Evolutionary conservation across 2,329 filamentous ascomycete species (phyloP).

Genomic region (Hymenoscyphus occultus): DNA sequence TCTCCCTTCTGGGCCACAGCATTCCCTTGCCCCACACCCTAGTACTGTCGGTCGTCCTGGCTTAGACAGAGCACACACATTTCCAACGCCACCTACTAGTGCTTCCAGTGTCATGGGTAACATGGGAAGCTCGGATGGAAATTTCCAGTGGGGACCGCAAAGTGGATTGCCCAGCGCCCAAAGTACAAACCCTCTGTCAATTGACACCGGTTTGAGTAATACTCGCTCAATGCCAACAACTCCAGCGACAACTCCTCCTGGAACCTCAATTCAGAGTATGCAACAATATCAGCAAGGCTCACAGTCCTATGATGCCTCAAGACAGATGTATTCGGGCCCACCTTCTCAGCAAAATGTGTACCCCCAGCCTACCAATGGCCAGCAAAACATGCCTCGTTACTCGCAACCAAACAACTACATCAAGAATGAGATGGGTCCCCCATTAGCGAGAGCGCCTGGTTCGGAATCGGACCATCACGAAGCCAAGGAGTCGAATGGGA

Average conservation of each 20-base stretch:
- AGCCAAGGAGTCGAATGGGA: slow-evolving; percentile 63
- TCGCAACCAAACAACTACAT: slow-evolving; percentile 59
- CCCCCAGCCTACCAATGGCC: slow-evolving; percentile 56
- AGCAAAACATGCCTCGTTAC: slow-evolving; percentile 69
- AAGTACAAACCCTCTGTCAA: slow-evolving; percentile 69
- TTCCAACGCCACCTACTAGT: slow-evolving; percentile 89
- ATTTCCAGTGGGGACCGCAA: slow-evolving; percentile 74
- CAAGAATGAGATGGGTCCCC: slow-evolving; percentile 87
- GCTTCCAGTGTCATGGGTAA: slow-evolving; percentile 77
- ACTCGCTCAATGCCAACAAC: slow-evolving; percentile 84
- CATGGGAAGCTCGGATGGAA: slow-evolving; percentile 70
- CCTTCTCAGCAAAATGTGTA: slow-evolving; percentile 68
- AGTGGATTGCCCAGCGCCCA: slow-evolving; percentile 58
- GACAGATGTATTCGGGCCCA: slow-evolving; percentile 73
- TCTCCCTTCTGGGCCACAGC: slow-evolving; percentile 44
- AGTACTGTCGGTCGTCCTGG: slow-evolving; percentile 67
- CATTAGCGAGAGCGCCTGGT: slow-evolving; percentile 59
- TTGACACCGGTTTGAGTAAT: slow-evolving; percentile 76
- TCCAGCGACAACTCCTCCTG: slow-evolving; percentile 87
- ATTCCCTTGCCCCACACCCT: slow-evolving; percentile 62
- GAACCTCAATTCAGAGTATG: slow-evolving; percentile 72
- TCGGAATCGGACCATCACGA: slow-evolving; percentile 59
- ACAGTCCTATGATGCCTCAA: slow-evolving; percentile 69
- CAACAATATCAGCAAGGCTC: slow-evolving; percentile 70
- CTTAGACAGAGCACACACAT: slow-evolving; percentile 84